Percentiles rank a stretch among this genome's conserved stretches.
Conservation (phyloP, 73 alveolate genomes). For the Paramecium tetraurelia region DNA sequence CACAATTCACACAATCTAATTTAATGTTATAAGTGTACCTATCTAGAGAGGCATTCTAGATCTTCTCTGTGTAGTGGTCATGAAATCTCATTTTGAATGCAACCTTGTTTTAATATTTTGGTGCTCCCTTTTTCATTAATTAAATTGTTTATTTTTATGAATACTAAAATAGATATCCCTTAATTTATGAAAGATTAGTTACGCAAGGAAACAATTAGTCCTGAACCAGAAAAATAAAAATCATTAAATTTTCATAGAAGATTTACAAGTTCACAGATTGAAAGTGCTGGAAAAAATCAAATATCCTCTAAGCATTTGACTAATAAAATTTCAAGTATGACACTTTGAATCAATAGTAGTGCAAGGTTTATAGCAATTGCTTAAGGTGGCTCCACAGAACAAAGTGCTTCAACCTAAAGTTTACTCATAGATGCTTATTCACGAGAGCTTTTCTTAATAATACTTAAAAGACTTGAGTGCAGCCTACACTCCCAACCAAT, state of each 20-base stretch:
- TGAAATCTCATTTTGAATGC: slow-evolving; percentile 18
- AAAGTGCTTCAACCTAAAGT: neutral
- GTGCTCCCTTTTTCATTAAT: slow-evolving; percentile 42
- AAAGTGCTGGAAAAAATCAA: neutral
- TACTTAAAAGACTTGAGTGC: neutral
- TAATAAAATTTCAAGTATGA: neutral
- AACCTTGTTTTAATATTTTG: slow-evolving; percentile 24
- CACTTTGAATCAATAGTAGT: slow-evolving; percentile 8
- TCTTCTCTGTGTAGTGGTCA: neutral
- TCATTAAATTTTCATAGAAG: slow-evolving; percentile 13
- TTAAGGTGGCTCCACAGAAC: neutral
- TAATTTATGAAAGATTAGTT: slow-evolving; percentile 27
- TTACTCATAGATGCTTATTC: slow-evolving; percentile 9
- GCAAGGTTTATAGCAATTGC: slow-evolving; percentile 28
- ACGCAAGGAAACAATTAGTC: slow-evolving; percentile 1
- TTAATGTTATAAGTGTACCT: neutral
- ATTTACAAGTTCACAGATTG: slow-evolving; percentile 27
- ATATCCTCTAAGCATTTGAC: neutral
- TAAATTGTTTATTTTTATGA: slow-evolving; percentile 14
- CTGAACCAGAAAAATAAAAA: slow-evolving; percentile 19
- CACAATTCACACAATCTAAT: neutral
- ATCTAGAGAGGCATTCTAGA: neutral
- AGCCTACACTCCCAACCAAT: neutral
- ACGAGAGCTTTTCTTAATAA: slow-evolving; percentile 27
- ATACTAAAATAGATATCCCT: slow-evolving; percentile 1